phyloP scores from a whole-genome alignment of 768 basidiomycete genomes.

The Pulveroboletus sp. region DNA sequence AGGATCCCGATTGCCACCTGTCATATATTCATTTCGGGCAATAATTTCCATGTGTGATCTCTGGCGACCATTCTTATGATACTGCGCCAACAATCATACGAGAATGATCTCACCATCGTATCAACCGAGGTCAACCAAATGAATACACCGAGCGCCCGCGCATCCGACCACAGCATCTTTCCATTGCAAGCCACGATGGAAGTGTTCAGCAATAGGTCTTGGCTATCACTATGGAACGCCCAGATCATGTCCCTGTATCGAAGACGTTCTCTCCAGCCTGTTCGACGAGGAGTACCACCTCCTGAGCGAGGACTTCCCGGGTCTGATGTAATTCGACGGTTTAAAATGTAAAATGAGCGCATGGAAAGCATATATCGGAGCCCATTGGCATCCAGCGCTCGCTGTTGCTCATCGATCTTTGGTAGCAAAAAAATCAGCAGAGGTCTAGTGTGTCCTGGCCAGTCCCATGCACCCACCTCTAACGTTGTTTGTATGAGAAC shows the following conservation, averaged over 20 bases:
- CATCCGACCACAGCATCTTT: slow-evolving; percentile 89
- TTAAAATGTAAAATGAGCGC: slow-evolving; percentile 85
- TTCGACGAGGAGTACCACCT: slow-evolving; percentile 38
- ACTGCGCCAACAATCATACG: not conserved
- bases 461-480: slow-evolving; percentile 50
- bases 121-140: slow-evolving; percentile 84
- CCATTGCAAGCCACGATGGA: slow-evolving; percentile 69
- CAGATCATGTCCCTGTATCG: slow-evolving; percentile 94
- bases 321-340: slow-evolving; percentile 52
- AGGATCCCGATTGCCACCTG: slow-evolving; percentile 83
- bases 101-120: slow-evolving; percentile 53
- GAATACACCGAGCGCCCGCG: slow-evolving; percentile 78
- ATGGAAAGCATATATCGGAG: slow-evolving; percentile 90
- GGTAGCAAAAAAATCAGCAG: slow-evolving; percentile 1
- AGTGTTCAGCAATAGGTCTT: slow-evolving; percentile 72
- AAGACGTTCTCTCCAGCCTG: slow-evolving; percentile 67
- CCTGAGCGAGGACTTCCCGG: slow-evolving; percentile 44
- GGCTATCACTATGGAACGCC: slow-evolving; percentile 95
- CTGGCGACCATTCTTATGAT: slow-evolving; percentile 36
- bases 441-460: not conserved
- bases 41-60: slow-evolving; percentile 78
- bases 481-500: slow-evolving; percentile 84
- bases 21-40: slow-evolving; percentile 91
- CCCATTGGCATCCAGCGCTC: slow-evolving; percentile 90
- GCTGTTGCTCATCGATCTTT: slow-evolving; percentile 84